Percentiles rank a stretch among this genome's conserved stretches.
These are phyloP conservation scores for Podospora didyma DNA, from an alignment of 495 filamentous ascomycete species.

Conservation along the genomic window DNA sequence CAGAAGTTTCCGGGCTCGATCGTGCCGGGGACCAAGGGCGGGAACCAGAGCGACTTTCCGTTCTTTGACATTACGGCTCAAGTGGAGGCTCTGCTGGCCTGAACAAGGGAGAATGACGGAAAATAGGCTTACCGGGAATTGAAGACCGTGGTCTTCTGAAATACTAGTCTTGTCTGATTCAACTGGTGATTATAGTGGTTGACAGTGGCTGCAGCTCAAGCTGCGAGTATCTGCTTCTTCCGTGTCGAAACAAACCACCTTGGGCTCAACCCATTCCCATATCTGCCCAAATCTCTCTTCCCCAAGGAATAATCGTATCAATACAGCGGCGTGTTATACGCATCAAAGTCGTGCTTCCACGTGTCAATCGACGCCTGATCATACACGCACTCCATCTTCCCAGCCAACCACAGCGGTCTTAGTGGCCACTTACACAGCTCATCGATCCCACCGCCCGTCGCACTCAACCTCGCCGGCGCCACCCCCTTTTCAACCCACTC, in stretches of 20 bases:
- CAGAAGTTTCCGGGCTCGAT: constrained; percentile 23
- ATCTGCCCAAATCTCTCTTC: too few relatives aligned
- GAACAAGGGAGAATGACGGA: too few relatives aligned
- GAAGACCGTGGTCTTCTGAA: too few relatives aligned
- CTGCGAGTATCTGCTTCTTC: too few relatives aligned
- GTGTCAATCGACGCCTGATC: constrained; percentile 39
- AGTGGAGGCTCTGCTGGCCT: constrained; percentile 5
- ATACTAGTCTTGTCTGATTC: too few relatives aligned
- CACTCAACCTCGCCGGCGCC: constrained; percentile 35
- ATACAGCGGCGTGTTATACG: constrained; percentile 4
- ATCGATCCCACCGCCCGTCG: constrained; percentile 40
- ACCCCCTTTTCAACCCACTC: constrained; percentile 49
- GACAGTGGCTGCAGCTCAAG: too few relatives aligned
- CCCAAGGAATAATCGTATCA: too few relatives aligned
- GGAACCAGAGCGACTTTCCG: constrained; percentile 27
- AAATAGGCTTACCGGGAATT: too few relatives aligned
- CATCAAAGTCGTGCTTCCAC: constrained; percentile 20
- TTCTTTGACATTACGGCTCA: constrained; percentile 15
- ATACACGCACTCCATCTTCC: constrained; percentile 38
- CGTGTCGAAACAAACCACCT: too few relatives aligned
- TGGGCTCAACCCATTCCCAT: too few relatives aligned
- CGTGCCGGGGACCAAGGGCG: constrained; percentile 21
- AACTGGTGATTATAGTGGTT: too few relatives aligned
- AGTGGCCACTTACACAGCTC: constrained; percentile 46
- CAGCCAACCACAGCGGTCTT: constrained; percentile 37